Conservation (phyloP, 179 eudicot species). For the Actinidia arguta region DNA sequence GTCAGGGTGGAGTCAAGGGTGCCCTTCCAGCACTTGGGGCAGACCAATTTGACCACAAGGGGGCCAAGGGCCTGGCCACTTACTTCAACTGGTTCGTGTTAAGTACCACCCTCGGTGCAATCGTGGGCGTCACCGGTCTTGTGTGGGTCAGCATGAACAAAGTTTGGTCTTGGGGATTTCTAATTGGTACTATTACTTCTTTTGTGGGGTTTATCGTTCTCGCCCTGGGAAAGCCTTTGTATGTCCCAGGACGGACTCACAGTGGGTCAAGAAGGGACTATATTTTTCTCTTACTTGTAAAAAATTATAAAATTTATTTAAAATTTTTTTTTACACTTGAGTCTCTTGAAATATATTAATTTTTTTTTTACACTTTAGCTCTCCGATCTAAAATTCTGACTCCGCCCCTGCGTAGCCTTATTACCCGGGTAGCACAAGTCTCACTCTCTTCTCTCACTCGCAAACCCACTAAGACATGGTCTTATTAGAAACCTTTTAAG, state of each 20-base stretch:
- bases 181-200: constrained; percentile 25
- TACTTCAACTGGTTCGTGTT: constrained; percentile 55
- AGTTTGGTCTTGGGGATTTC: constrained; percentile 54
- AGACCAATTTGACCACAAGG: constrained; percentile 50
- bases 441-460: neutral
- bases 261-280: too few relatives aligned
- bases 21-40: constrained; percentile 52
- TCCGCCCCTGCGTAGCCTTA: constrained; percentile 40
- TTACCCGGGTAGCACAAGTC: constrained; percentile 43
- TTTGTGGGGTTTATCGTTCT: constrained; percentile 32
- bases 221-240: constrained; percentile 39
- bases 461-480: too few relatives aligned
- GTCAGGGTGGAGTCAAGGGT: constrained; percentile 50
- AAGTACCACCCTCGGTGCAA: constrained; percentile 30
- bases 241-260: too few relatives aligned
- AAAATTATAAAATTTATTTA: too few relatives aligned
- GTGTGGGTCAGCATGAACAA: constrained; percentile 43
- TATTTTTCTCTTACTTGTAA: too few relatives aligned
- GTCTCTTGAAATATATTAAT: too few relatives aligned
- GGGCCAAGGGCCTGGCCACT: constrained; percentile 40
- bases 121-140: constrained; percentile 44
- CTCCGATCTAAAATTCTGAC: constrained; percentile 32
- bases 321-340: too few relatives aligned
- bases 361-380: too few relatives aligned
- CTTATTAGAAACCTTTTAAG: too few relatives aligned